Evolutionary conservation across 768 basidiomycete species (phyloP).

Genomic region (Cyathus striatus): DNA sequence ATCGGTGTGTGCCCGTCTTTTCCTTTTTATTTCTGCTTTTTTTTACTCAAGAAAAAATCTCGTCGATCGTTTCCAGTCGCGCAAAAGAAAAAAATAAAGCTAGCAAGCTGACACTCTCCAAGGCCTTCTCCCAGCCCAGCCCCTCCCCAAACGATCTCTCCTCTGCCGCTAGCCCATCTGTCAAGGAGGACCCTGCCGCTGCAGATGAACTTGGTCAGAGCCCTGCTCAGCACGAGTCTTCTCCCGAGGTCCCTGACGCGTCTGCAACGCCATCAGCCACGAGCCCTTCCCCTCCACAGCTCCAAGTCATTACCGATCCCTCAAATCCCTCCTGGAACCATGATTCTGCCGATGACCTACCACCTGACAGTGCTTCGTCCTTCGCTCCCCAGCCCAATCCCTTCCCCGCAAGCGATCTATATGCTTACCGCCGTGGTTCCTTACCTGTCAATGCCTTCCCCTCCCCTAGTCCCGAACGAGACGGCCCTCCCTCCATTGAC

Average conservation of each 20-base stretch:
- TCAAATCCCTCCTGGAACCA: conserved; percentile 11
- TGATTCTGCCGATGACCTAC: conserved; percentile 29
- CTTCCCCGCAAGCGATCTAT: conserved; percentile 15
- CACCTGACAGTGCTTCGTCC: conserved; percentile 27
- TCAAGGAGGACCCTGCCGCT: conserved; percentile 10
- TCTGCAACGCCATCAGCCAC: conserved; percentile 20
- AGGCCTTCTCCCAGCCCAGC: conserved; percentile 36
- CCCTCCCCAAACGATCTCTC: conserved; percentile 13
- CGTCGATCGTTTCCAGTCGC: conserved; percentile 40
- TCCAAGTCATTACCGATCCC: conserved; percentile 32
- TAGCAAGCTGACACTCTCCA: conserved; percentile 31
- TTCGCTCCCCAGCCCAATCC: conserved; percentile 15
- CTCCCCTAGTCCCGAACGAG: conserved; percentile 18
- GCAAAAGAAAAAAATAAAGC: conserved; percentile 79
- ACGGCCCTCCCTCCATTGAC: conserved; percentile 34
- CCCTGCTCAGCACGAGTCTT: conserved; percentile 1
- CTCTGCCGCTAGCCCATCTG: conserved; percentile 4
- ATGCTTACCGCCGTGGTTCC: conserved; percentile 46
- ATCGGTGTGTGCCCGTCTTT: no score
- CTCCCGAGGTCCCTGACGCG: conserved; percentile 6
- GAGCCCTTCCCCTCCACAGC: conserved; percentile 31
- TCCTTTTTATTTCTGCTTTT: conserved; percentile 8
- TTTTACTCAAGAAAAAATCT: conserved; percentile 6
- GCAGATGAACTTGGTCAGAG: not conserved
- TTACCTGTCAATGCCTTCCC: conserved; percentile 43